Evolutionary conservation across 208 protist species (phyloP), one percentile per base, ranked within the genome.

Genomic region (Acanthamoeba divionensis): DNA sequence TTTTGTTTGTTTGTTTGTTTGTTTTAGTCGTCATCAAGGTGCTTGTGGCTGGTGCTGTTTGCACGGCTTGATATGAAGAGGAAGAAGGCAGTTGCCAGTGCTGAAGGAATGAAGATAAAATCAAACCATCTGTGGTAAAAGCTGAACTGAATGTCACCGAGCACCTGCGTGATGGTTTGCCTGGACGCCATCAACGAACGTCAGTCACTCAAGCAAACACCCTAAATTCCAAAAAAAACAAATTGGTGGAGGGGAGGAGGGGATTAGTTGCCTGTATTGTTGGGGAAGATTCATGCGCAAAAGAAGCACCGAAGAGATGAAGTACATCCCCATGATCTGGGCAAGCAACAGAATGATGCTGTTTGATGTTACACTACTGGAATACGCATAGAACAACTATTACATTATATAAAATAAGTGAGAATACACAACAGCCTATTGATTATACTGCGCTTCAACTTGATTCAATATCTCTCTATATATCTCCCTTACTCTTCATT

Each of bases 61-160:
- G n/a, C n/a, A 55, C 77, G 55, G 5, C 38, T 5, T 18, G 77
- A 31, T 8, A 90, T 18, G 83, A 90, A 75, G 26, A 90, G 66
- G 38, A 24, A 33, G 31, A 90, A 71, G 38, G 45, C 83, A 2
- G 63, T 90, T n/a, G 63, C 44, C 9, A 90, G 41, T 0, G 86
- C 62, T 5, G 67, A 65, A 0, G 92, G 55, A 21, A 96, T 48
- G 69, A 96, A 96, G 15, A 96, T 93, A 31, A 95, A 92, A 54
- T 96, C 95, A 75, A 96, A 96, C 95, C 95, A 96, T 7, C 93
- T 77, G 89, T 95, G 93, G 71, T 96, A 96, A 31, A 95, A 95
- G 52, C 92, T 91, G 62, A 96, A 96, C 65, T 95, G 85, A 21
- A 96, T 95, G 45, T 94, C 92, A 44, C 93, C 93, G 0, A 96